Conservation (phyloP, 208 protist species). For the Strigomonas galati region DNA sequence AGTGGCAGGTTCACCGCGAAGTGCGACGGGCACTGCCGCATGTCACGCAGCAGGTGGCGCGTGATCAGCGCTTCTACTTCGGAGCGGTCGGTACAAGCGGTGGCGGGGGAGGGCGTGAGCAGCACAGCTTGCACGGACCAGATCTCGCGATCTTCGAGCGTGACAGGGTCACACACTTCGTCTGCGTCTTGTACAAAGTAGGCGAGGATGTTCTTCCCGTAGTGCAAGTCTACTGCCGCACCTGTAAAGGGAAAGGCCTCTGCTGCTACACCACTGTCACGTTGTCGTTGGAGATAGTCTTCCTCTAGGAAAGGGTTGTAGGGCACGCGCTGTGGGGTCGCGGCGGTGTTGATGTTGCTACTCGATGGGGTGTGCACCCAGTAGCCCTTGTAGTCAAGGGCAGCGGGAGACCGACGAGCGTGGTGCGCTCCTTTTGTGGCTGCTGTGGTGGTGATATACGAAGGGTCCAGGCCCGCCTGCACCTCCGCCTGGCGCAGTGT, state of each 20-base stretch:
- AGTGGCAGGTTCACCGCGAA: conserved; percentile 40
- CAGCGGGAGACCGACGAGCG: neutral
- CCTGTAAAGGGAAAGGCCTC: conserved; percentile 4
- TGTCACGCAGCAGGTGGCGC: conserved; percentile 34
- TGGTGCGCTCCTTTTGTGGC: conserved; percentile 28
- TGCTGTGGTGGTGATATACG: conserved; percentile 33
- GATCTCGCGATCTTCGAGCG: conserved; percentile 58
- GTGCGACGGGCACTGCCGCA: conserved; percentile 27
- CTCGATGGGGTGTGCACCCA: conserved; percentile 55
- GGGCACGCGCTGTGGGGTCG: conserved; percentile 13
- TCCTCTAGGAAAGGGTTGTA: conserved; percentile 41
- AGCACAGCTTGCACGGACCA: conserved; percentile 77
- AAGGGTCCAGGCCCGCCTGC: conserved; percentile 40
- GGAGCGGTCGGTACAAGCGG: conserved; percentile 46
- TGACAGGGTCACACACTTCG: conserved; percentile 67
- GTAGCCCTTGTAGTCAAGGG: conserved; percentile 48
- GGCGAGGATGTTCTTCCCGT: conserved; percentile 62
- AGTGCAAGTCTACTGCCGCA: conserved; percentile 38
- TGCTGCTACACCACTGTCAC: neutral
- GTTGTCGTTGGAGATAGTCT: neutral
- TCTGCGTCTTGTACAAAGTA: conserved; percentile 73
- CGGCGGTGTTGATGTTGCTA: conserved; percentile 13
- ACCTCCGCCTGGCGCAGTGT: conserved; percentile 43
- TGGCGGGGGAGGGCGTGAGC: conserved; percentile 29
- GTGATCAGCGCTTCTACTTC: conserved; percentile 45